Evolutionary conservation across 1,284 basidiomycete genomes (phyloP).

Genomic region (Sporisorium exsertum): DNA sequence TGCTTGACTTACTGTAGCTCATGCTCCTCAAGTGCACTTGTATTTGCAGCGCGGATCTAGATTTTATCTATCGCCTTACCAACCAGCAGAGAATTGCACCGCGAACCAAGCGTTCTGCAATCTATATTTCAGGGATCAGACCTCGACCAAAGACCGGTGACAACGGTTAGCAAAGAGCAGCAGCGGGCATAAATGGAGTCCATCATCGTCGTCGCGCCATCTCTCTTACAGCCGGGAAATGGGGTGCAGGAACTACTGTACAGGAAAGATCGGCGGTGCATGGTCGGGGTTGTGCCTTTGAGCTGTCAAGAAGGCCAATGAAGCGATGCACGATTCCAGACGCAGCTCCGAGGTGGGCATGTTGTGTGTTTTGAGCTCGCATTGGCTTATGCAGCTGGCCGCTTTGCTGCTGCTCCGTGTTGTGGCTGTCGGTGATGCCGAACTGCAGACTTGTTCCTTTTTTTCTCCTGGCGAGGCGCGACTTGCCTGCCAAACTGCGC

Average conservation of each 20-base stretch:
- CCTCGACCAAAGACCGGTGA: background rate
- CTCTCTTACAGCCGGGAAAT: background rate
- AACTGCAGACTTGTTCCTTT: constrained; percentile 8
- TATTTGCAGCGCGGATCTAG: no score
- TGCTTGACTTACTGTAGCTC: no score
- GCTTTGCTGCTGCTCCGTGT: background rate
- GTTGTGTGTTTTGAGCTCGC: background rate
- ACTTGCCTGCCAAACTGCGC: constrained; percentile 9
- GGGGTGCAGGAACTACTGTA: background rate
- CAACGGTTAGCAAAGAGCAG: background rate
- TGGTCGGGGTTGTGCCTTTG: background rate
- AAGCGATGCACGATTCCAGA: background rate
- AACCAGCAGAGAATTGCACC: background rate
- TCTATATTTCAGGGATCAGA: background rate
- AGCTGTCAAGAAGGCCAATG: background rate
- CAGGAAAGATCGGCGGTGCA: background rate
- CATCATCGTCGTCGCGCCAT: background rate
- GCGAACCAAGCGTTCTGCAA: background rate
- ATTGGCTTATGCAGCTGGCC: no score
- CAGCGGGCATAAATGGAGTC: no score
- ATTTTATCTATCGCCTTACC: background rate
- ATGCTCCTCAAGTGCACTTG: no score
- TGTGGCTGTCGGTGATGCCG: background rate
- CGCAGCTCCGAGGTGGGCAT: background rate
- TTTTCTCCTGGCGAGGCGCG: constrained; percentile 18